Evolutionary conservation across 495 filamentous ascomycete genomes (phyloP), one percentile per base, ranked within the genome.

Genomic region (Penicillium turbatum): DNA sequence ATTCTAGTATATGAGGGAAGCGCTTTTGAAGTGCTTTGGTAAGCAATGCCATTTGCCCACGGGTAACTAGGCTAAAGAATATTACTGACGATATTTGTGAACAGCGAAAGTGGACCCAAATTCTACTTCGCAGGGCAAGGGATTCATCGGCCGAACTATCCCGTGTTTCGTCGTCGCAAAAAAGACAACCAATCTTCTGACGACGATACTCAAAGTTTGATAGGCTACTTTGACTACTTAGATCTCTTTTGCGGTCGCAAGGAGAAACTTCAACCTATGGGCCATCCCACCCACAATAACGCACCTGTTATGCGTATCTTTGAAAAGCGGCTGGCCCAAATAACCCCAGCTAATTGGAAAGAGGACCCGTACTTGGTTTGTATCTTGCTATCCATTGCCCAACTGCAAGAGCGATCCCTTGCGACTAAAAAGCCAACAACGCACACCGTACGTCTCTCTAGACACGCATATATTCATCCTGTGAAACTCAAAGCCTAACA

Each of bases 311-410:
- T 9, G 44, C n/a, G 21, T 42, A 12, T 60, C 48, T 24, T 4
- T 42, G 43, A 38, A 11, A 51, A 53, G 15, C n/a, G 48, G 30
- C 31, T 53, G 16, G 29, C 30, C 31, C 60, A 16, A 7, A 19
- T 54, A 8, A 63, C 51, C 26, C 61, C 61, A 41, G 12, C 21
- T 10, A 45, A 60, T 41, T 60, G 61, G 61, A 55, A 27, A 10
- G 50, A 60, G 31, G 61, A 63, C 36, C 61, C 61, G 1, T 60
- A 63, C 32, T 55, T 63, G 27, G 19, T 60, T 15, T 63, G 53
- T 36, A 4, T 52, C 11, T 47, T 63, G 36, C 32, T 63, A 41
- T 30, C 61, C 31, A 24, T 63, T 39, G 49, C 57, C 7, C 61
- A 63, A 41, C 47, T 55, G 26, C 61, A 63, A 31, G 54, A 60